phyloP scores from a whole-genome alignment of 805 yeast species.

The Yarrowia sp. region DNA sequence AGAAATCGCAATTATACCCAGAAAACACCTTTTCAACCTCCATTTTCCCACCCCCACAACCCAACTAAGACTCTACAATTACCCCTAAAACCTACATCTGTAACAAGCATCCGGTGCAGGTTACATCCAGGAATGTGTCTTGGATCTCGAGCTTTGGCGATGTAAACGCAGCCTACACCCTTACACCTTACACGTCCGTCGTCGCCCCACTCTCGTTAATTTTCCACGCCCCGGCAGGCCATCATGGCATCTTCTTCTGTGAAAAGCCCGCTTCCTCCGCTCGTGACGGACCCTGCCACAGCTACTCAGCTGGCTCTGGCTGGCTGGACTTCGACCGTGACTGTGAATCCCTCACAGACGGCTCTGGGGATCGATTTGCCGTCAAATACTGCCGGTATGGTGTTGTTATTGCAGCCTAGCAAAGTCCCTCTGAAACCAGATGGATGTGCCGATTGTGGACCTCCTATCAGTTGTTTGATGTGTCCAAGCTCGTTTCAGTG shows the following conservation, averaged over 20 bases:
- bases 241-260: neutral
- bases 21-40: neutral
- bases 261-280: neutral
- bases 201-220: neutral
- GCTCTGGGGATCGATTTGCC: neutral
- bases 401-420: neutral
- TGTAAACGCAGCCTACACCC: neutral
- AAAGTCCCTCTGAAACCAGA: neutral
- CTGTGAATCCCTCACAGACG: neutral
- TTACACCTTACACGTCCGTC: too few relatives aligned
- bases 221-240: neutral
- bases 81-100: conserved; percentile 20
- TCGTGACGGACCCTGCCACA: neutral
- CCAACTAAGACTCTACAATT: too few relatives aligned
- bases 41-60: neutral
- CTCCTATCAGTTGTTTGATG: conserved; percentile 4
- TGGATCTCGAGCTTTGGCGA: neutral
- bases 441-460: neutral
- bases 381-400: neutral
- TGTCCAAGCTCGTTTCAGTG: neutral
- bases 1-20: too few relatives aligned
- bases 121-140: conserved; percentile 10
- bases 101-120: conserved; percentile 22
- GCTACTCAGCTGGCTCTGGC: neutral
- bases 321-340: neutral